phyloP scores from a whole-genome alignment of 2,329 filamentous ascomycete species.

The Aspergillus sp. region DNA sequence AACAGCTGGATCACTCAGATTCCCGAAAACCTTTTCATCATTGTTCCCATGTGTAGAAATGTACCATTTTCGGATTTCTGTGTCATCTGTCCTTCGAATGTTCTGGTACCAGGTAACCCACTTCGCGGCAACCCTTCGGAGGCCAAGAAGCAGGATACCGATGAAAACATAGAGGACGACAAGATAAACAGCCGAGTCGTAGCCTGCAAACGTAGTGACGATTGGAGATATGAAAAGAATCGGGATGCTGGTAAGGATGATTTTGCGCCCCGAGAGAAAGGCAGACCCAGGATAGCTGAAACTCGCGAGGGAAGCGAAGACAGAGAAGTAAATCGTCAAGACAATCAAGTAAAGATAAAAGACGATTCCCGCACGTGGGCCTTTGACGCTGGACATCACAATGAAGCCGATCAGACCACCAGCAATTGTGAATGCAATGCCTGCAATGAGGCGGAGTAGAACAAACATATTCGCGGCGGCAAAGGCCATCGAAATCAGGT shows the following conservation, averaged over 20 bases:
- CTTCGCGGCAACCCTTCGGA: conserved; percentile 45
- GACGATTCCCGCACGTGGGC: conserved; percentile 42
- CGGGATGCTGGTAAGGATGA: conserved; percentile 48
- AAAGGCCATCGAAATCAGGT: conserved; percentile 49
- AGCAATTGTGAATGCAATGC: conserved; percentile 42
- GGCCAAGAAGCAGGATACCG: conserved; percentile 41
- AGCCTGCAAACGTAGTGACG: conserved; percentile 43
- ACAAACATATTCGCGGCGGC: conserved; percentile 48
- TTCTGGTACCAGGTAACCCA: conserved; percentile 50
- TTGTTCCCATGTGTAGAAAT: conserved; percentile 23
- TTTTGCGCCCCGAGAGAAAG: conserved; percentile 48
- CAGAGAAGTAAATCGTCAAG: conserved; percentile 50
- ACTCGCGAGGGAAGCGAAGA: conserved; percentile 46
- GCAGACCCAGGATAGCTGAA: conserved; percentile 47
- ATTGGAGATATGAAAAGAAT: conserved; percentile 49
- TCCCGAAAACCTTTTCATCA: conserved; percentile 33
- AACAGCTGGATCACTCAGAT: conserved; percentile 41
- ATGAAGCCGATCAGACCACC: conserved; percentile 46
- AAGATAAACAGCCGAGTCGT: conserved; percentile 50
- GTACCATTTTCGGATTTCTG: conserved; percentile 34
- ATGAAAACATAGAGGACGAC: conserved; percentile 47
- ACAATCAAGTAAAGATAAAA: conserved; percentile 52
- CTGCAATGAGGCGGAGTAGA: conserved; percentile 43
- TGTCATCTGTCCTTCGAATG: conserved; percentile 30
- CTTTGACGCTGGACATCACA: conserved; percentile 38